These are phyloP conservation scores for Colletotrichum shisoi DNA, from an alignment of 2,329 filamentous ascomycete species.

Conservation along the genomic window DNA sequence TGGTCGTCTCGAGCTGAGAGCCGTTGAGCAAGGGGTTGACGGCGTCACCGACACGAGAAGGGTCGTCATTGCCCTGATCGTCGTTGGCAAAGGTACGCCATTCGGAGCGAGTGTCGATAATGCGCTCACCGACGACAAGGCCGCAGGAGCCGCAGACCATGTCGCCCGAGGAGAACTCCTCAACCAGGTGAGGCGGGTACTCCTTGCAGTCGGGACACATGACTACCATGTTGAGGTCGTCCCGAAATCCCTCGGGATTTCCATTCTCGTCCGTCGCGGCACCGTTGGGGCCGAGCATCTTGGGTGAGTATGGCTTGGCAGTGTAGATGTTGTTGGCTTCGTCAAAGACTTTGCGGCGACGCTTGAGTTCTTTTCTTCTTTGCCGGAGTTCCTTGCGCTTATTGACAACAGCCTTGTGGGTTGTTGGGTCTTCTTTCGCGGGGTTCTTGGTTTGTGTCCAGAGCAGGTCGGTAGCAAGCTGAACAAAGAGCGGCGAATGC, in stretches of 20 bases:
- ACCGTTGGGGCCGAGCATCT: conserved; percentile 56
- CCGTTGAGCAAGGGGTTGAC: conserved; percentile 90
- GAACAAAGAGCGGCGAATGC: conserved; percentile 76
- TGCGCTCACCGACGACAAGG: conserved; percentile 85
- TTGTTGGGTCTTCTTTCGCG: conserved; percentile 36
- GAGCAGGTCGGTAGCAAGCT: conserved; percentile 58
- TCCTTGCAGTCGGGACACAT: conserved; percentile 93
- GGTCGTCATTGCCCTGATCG: conserved; percentile 94
- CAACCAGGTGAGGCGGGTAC: conserved; percentile 87
- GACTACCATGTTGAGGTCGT: conserved; percentile 86
- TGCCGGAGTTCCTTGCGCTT: conserved; percentile 48
- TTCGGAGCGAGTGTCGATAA: conserved; percentile 95
- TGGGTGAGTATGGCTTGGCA: conserved; percentile 52
- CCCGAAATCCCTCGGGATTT: conserved; percentile 63
- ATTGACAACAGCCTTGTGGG: conserved; percentile 44
- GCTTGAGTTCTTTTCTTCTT: conserved; percentile 48
- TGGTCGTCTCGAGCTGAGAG: conserved; percentile 85
- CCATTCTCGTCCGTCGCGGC: conserved; percentile 34
- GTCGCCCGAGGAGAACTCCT: conserved; percentile 91
- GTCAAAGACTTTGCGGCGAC: conserved; percentile 52
- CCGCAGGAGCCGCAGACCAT: conserved; percentile 93
- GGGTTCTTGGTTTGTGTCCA: conserved; percentile 45
- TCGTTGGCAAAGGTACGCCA: conserved; percentile 99
- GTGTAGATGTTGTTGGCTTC: conserved; percentile 55
- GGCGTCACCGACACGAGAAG: conserved; percentile 95